phyloP scores from a whole-genome alignment of 2,329 filamentous ascomycete species.

The Monosporascus ibericus region DNA sequence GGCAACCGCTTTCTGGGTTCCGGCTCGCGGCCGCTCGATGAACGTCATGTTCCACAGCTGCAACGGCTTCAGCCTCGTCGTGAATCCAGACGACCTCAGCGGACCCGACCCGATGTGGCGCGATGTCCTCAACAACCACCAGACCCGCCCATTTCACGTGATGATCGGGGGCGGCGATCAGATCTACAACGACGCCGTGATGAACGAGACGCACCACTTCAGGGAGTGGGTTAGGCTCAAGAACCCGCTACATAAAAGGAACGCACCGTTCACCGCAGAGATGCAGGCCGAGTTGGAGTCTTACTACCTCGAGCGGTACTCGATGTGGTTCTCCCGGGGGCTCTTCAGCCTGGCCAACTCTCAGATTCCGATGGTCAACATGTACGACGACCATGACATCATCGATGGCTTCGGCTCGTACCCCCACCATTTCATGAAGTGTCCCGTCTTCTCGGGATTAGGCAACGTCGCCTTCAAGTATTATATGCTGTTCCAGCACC shows the following conservation, averaged over 20 bases:
- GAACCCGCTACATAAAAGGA: constrained; percentile 73
- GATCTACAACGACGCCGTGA: constrained; percentile 87
- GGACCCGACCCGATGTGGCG: constrained; percentile 96
- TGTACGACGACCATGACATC: constrained; percentile 93
- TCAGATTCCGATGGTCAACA: constrained; percentile 97
- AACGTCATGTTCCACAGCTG: constrained; percentile 99
- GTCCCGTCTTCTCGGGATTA: constrained; percentile 81
- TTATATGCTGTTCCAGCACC: constrained; percentile 97
- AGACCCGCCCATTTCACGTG: constrained; percentile 88
- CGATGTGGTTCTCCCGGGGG: constrained; percentile 94
- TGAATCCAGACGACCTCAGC: constrained; percentile 73
- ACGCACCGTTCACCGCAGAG: constrained; percentile 67
- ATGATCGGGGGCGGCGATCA: constrained; percentile 98
- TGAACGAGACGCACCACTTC: constrained; percentile 69
- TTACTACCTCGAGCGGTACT: constrained; percentile 85
- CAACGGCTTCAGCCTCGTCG: constrained; percentile 85
- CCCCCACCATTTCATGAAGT: constrained; percentile 83
- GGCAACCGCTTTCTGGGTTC: constrained; percentile 89
- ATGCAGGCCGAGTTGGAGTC: constrained; percentile 84
- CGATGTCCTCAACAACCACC: constrained; percentile 88
- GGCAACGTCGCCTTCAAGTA: constrained; percentile 96
- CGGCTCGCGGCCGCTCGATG: constrained; percentile 77
- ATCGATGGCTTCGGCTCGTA: constrained; percentile 93
- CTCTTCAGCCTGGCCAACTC: constrained; percentile 87
- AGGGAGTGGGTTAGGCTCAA: constrained; percentile 77